Evolutionary conservation across 306 rosid genomes (phyloP).

Genomic region (Canavalia gladiata): DNA sequence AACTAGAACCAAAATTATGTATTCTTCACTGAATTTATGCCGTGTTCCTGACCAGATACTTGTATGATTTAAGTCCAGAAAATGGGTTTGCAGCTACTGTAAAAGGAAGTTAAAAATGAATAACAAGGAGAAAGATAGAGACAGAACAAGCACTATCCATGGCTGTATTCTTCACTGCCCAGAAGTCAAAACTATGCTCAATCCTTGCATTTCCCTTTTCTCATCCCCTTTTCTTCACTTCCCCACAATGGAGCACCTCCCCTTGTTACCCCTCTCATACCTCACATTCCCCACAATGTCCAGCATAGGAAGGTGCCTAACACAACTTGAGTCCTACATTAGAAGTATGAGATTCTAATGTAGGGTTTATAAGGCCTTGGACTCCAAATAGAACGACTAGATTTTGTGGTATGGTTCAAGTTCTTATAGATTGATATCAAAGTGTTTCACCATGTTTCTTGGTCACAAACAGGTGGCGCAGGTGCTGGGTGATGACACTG

Average conservation of each 20-base stretch:
- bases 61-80: constrained; percentile 2
- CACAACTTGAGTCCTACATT: not conserved
- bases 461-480: no score
- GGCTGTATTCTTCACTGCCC: not conserved
- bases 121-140: not conserved
- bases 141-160: not conserved
- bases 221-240: not conserved
- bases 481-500: no score
- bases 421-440: no score
- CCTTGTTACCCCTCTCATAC: not conserved
- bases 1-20: constrained; percentile 14
- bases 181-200: not conserved
- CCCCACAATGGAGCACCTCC: not conserved
- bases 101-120: constrained; percentile 1
- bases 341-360: no score
- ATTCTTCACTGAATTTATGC: constrained; percentile 9
- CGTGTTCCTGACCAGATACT: constrained; percentile 13
- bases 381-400: no score
- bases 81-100: constrained; percentile 7
- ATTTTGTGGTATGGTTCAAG: no score
- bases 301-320: constrained; percentile 9
- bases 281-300: not conserved
- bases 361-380: no score
- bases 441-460: no score
- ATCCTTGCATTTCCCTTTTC: not conserved